Evolutionary conservation across 1,284 basidiomycete species (phyloP).

Genomic region (Moesziomyces sp.): DNA sequence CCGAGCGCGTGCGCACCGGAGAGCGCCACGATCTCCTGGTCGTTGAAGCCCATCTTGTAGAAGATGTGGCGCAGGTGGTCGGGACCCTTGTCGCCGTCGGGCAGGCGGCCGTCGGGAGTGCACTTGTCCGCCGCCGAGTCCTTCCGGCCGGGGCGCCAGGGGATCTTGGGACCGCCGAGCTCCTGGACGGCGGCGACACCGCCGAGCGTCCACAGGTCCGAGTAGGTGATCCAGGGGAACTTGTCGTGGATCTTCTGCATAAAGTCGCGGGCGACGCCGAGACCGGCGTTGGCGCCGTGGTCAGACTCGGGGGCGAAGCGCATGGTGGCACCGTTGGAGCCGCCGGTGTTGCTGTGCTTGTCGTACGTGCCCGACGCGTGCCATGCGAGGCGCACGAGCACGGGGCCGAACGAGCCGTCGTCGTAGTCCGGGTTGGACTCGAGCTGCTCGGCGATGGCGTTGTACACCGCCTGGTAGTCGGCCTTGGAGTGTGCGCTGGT

Average conservation of each 20-base stretch:
- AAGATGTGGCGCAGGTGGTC: constrained; percentile 82
- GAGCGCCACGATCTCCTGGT: constrained; percentile 85
- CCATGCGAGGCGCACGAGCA: constrained; percentile 92
- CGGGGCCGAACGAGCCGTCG: constrained; percentile 67
- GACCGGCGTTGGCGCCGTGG: constrained; percentile 88
- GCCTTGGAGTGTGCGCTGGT: constrained; percentile 44
- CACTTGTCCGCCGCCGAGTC: constrained; percentile 66
- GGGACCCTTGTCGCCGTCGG: constrained; percentile 84
- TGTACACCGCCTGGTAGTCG: constrained; percentile 67
- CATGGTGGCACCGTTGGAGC: constrained; percentile 70
- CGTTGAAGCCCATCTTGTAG: constrained; percentile 76
- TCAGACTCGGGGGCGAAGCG: constrained; percentile 70
- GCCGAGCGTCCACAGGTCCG: constrained; percentile 69
- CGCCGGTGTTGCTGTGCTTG: constrained; percentile 85
- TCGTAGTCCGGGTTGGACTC: constrained; percentile 61
- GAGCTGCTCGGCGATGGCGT: constrained; percentile 60
- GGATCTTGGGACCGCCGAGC: constrained; percentile 66
- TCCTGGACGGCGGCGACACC: constrained; percentile 76
- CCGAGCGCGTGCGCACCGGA: constrained; percentile 94
- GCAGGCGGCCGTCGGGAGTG: constrained; percentile 93
- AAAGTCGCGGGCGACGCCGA: constrained; percentile 81
- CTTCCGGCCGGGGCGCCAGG: constrained; percentile 69
- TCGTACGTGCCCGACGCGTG: constrained; percentile 79
- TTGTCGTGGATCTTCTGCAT: constrained; percentile 86
- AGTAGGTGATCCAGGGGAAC: constrained; percentile 65